Evolutionary conservation across 2,329 filamentous ascomycete species (phyloP).

Genomic region (Dendrostoma leiphaemia): DNA sequence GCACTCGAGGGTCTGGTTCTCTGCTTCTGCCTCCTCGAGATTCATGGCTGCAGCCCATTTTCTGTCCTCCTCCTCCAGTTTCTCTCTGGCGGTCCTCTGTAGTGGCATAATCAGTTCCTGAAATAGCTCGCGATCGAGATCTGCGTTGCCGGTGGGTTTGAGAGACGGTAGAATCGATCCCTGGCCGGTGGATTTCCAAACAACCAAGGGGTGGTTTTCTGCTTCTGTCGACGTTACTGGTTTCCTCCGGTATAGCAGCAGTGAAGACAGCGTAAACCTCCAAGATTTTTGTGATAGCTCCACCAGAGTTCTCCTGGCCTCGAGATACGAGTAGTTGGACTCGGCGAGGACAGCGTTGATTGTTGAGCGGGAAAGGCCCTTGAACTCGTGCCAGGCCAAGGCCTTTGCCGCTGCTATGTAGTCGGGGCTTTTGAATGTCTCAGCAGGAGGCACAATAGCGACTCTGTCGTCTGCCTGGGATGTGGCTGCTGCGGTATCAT

Average conservation of each 20-base stretch:
- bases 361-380: constrained; percentile 67
- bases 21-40: constrained; percentile 56
- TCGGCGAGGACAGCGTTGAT: constrained; percentile 79
- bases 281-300: constrained; percentile 71
- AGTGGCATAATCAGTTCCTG: constrained; percentile 55
- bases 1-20: constrained; percentile 64
- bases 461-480: background rate
- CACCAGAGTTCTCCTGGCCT: constrained; percentile 67
- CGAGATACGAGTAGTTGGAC: constrained; percentile 75
- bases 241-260: constrained; percentile 64
- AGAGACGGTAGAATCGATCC: constrained; percentile 59
- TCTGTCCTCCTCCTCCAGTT: constrained; percentile 51
- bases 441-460: constrained; percentile 49
- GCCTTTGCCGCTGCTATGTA: constrained; percentile 69
- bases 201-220: constrained; percentile 60
- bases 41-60: constrained; percentile 53
- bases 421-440: constrained; percentile 63
- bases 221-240: constrained; percentile 50
- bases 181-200: constrained; percentile 57
- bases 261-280: constrained; percentile 69
- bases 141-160: constrained; percentile 62
- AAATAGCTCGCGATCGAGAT: constrained; percentile 63
- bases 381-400: constrained; percentile 74
- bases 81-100: constrained; percentile 38
- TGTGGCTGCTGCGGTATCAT: constrained; percentile 26